A percentile compares a stretch with the other conserved stretches of the same genome.
phyloP scores from a whole-genome alignment of 1,284 basidiomycete species.

The Butyriboletus pseudospeciosus region DNA sequence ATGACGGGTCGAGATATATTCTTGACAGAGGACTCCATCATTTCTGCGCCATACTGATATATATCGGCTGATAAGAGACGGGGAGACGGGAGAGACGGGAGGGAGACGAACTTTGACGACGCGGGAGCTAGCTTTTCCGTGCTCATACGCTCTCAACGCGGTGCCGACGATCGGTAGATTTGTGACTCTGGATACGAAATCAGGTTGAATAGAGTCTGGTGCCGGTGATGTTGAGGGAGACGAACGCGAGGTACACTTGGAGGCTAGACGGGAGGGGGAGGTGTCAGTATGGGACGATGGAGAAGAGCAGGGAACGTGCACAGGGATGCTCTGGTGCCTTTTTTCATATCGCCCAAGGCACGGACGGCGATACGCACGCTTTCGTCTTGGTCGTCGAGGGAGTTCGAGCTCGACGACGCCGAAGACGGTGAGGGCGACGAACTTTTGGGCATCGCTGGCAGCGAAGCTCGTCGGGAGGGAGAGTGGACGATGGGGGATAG shows the following conservation, averaged over 20 bases:
- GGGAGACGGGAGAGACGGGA: background rate
- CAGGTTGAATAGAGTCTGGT: slow-evolving; percentile 20
- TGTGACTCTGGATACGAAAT: slow-evolving; percentile 43
- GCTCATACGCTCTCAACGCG: slow-evolving; percentile 48
- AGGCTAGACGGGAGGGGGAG: background rate
- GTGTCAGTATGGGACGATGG: background rate
- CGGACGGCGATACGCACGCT: slow-evolving; percentile 39
- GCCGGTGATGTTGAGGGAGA: slow-evolving; percentile 14
- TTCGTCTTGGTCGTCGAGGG: slow-evolving; percentile 34
- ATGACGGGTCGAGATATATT: slow-evolving; percentile 83
- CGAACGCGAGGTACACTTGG: background rate
- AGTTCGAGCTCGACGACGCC: background rate
- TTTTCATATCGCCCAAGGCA: slow-evolving; percentile 39
- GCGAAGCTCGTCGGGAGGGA: background rate
- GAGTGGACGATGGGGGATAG: background rate
- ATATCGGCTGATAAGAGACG: background rate
- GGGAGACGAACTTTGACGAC: slow-evolving; percentile 43
- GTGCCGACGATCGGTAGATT: slow-evolving; percentile 45
- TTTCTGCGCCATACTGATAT: slow-evolving; percentile 78
- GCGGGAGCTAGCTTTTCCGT: slow-evolving; percentile 46
- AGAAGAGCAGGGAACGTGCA: slow-evolving; percentile 6
- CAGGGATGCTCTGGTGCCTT: slow-evolving; percentile 11
- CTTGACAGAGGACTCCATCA: slow-evolving; percentile 83
- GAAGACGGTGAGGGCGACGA: slow-evolving; percentile 15
- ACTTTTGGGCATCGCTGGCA: slow-evolving; percentile 8